A percentile compares a stretch with the other conserved stretches of the same genome.
Evolutionary conservation across 768 basidiomycete genomes (phyloP).

Genomic region (Ephemerocybe angulata): DNA sequence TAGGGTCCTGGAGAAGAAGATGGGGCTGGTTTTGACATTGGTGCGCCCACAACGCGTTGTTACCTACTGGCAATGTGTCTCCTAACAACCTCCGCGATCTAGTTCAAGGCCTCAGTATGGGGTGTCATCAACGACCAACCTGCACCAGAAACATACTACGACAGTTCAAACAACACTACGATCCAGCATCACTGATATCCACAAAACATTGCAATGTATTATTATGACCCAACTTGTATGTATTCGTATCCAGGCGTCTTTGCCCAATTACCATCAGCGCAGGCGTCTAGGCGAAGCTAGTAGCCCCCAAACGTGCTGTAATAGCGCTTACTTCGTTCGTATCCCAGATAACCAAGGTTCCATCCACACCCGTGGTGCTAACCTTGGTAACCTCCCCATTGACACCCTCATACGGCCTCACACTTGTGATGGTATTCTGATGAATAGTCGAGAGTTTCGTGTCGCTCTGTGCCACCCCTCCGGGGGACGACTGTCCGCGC

Average conservation of each 20-base stretch:
- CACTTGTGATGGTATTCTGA: constrained; percentile 96
- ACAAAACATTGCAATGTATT: constrained; percentile 7
- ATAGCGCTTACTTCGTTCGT: constrained; percentile 55
- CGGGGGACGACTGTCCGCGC: constrained; percentile 49
- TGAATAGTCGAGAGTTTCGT: constrained; percentile 88
- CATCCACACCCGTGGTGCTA: constrained; percentile 92
- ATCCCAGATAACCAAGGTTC: constrained; percentile 89
- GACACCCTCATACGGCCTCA: constrained; percentile 67
- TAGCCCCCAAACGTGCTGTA: constrained; percentile 46
- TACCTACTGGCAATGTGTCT: neutral
- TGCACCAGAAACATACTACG: constrained; percentile 25
- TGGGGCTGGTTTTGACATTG: constrained; percentile 91
- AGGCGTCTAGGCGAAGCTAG: constrained; percentile 37
- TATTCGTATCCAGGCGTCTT: constrained; percentile 1
- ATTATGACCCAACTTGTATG: constrained; percentile 5
- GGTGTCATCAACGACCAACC: constrained; percentile 84
- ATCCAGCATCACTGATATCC: constrained; percentile 18
- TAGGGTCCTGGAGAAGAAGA: constrained; percentile 83
- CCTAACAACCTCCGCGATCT: neutral
- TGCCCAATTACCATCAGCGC: too few species aligned
- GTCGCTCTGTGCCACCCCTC: constrained; percentile 37
- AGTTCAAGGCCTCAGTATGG: constrained; percentile 98
- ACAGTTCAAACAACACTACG: constrained; percentile 23
- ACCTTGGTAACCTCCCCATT: constrained; percentile 66
- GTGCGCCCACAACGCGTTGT: constrained; percentile 37